Evolutionary conservation across 306 rosid genomes (phyloP).

Genomic region (Inga leiocalycina): DNA sequence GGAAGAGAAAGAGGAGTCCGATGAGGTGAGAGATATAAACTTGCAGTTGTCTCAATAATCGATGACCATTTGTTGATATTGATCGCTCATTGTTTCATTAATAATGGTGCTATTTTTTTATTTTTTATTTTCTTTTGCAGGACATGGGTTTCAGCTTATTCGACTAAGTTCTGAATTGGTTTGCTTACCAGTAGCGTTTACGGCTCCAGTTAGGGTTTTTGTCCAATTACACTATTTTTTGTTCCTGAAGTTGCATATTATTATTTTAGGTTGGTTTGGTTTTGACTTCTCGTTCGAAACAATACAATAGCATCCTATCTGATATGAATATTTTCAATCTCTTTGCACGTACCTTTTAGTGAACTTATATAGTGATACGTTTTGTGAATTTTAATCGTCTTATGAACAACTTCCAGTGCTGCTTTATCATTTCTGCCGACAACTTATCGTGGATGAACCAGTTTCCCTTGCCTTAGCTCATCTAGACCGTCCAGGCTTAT

Average conservation of each 20-base stretch:
- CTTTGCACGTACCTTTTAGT: background rate
- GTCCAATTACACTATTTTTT: slow-evolving; percentile 31
- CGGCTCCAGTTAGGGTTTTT: slow-evolving; percentile 30
- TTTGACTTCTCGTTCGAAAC: slow-evolving; percentile 36
- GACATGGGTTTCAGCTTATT: slow-evolving; percentile 83
- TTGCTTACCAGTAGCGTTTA: slow-evolving; percentile 21
- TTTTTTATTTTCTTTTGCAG: slow-evolving; percentile 42
- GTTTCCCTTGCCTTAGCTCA: no score
- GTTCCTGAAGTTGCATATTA: slow-evolving; percentile 37
- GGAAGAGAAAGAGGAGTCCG: slow-evolving; percentile 80
- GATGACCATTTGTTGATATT: background rate
- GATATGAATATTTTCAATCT: slow-evolving; percentile 24
- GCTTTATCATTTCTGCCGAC: background rate
- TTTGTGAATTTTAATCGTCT: background rate
- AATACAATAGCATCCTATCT: slow-evolving; percentile 23
- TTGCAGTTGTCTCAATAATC: background rate
- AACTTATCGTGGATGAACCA: no score
- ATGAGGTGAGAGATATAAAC: slow-evolving; percentile 56
- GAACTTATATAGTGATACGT: background rate
- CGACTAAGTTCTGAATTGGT: slow-evolving; percentile 41
- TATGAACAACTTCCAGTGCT: background rate
- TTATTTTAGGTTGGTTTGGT: slow-evolving; percentile 33
- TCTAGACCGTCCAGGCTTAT: no score
- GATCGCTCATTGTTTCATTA: background rate
- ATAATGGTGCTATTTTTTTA: background rate